Evolutionary conservation across 208 protist genomes (phyloP).

Genomic region (Phytomonas sp.): DNA sequence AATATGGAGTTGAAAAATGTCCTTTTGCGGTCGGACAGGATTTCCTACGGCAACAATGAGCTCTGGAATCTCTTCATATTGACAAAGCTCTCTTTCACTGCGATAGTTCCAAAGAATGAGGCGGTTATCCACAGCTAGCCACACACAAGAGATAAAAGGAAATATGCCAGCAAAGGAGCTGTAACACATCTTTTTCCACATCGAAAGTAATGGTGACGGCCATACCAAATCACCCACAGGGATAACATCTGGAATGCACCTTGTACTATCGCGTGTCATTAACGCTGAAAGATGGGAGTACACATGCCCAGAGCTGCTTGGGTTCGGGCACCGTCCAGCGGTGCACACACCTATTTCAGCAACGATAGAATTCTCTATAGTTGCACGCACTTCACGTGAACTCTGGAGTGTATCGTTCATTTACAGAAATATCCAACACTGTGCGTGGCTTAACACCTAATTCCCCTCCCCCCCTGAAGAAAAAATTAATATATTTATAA

Average conservation of each 20-base stretch:
- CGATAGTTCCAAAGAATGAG: conserved; percentile 81
- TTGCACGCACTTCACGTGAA: conserved; percentile 8
- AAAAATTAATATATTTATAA: conserved; percentile 2
- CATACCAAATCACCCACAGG: conserved; percentile 58
- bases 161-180: conserved; percentile 74
- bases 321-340: conserved; percentile 29
- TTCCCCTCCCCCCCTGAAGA: background rate
- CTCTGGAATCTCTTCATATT: conserved; percentile 79
- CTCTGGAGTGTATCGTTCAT: conserved; percentile 7
- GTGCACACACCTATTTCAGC: background rate
- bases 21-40: conserved; percentile 34
- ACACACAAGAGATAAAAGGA: conserved; percentile 59
- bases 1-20: conserved; percentile 79
- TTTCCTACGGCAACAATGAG: conserved; percentile 73
- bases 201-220: conserved; percentile 54
- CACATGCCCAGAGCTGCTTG: conserved; percentile 40
- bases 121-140: conserved; percentile 82
- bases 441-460: background rate
- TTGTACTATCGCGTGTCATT: conserved; percentile 64
- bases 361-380: background rate
- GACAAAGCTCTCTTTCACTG: conserved; percentile 58
- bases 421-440: background rate
- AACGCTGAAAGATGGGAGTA: conserved; percentile 58
- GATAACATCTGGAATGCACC: conserved; percentile 66
- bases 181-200: conserved; percentile 62